Evolutionary conservation across 1,284 basidiomycete species (phyloP).

Genomic region (Xanthoconium separans): DNA sequence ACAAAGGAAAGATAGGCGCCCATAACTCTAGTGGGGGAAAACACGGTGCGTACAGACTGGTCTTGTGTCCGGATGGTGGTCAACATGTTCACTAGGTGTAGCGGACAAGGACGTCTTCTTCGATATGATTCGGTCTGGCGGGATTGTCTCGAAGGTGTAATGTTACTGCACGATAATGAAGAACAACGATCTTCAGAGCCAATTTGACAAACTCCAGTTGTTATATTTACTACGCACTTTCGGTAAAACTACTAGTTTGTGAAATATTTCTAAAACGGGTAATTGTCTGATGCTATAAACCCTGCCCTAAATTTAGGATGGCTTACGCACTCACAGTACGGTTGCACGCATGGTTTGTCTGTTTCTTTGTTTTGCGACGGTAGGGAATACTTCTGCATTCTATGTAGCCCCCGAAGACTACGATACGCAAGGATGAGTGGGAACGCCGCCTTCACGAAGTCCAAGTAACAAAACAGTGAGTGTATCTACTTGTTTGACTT

Average conservation of each 20-base stretch:
- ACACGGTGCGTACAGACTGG: conserved; percentile 44
- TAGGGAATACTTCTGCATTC: conserved; percentile 2
- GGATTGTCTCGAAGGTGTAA: conserved; percentile 57
- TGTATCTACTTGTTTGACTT: conserved; percentile 23
- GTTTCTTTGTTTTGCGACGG: not conserved
- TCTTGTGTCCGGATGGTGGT: conserved; percentile 1
- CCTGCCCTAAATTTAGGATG: conserved; percentile 33
- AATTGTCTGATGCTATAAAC: not conserved
- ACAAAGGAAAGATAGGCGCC: conserved; percentile 50
- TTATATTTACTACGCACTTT: too few species aligned
- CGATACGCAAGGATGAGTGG: conserved; percentile 74
- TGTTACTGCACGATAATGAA: not conserved
- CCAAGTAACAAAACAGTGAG: conserved; percentile 76
- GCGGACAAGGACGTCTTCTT: conserved; percentile 73
- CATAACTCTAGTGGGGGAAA: conserved; percentile 53
- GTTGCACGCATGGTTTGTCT: conserved; percentile 32
- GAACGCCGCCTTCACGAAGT: conserved; percentile 73
- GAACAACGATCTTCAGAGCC: too few species aligned
- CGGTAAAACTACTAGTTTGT: too few species aligned
- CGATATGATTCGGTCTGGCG: conserved; percentile 75
- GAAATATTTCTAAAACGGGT: conserved; percentile 1
- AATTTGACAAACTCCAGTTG: too few species aligned
- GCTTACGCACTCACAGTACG: conserved; percentile 2
- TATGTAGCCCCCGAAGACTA: conserved; percentile 43
- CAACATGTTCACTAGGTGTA: conserved; percentile 36